Percentiles rank a stretch among this genome's conserved stretches.
phyloP scores from a whole-genome alignment of 352 stramenopile species.

The Phytophthora sansomeana region DNA sequence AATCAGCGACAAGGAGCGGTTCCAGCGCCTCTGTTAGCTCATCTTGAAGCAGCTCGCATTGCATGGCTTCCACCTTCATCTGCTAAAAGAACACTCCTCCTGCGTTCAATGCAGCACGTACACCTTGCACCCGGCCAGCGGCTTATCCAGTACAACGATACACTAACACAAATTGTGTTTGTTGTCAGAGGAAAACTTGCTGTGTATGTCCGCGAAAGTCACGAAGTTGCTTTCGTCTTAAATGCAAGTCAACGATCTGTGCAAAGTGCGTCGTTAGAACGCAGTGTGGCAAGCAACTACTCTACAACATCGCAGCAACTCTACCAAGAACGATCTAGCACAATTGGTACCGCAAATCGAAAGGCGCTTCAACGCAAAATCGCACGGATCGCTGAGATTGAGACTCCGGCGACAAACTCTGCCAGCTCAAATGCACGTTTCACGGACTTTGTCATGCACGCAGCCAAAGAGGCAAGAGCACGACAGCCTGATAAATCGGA shows the following conservation, averaged over 20 bases:
- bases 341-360: conserved; percentile 11
- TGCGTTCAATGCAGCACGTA: conserved; percentile 44
- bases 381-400: conserved; percentile 29
- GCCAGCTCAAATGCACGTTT: conserved; percentile 35
- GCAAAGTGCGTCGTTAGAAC: conserved; percentile 62
- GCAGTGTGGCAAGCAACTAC: conserved; percentile 72
- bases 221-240: conserved; percentile 49
- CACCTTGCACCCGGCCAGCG: conserved; percentile 48
- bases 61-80: conserved; percentile 41
- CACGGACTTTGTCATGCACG: conserved; percentile 59
- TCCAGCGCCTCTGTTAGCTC: conserved; percentile 30
- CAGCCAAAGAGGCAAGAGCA: conserved; percentile 29
- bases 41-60: conserved; percentile 37
- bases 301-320: conserved; percentile 73
- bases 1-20: conserved; percentile 13
- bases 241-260: conserved; percentile 67
- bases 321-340: conserved; percentile 33
- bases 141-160: conserved; percentile 48
- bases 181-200: conserved; percentile 54
- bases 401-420: conserved; percentile 7
- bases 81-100: conserved; percentile 48
- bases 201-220: conserved; percentile 49
- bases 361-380: conserved; percentile 33
- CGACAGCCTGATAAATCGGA: conserved; percentile 4
- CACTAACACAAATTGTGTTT: conserved; percentile 54